Evolutionary conservation across 129 eudicot genomes (phyloP), one percentile per base, ranked within the genome.

Genomic region (Helichrysum umbraculigerum): DNA sequence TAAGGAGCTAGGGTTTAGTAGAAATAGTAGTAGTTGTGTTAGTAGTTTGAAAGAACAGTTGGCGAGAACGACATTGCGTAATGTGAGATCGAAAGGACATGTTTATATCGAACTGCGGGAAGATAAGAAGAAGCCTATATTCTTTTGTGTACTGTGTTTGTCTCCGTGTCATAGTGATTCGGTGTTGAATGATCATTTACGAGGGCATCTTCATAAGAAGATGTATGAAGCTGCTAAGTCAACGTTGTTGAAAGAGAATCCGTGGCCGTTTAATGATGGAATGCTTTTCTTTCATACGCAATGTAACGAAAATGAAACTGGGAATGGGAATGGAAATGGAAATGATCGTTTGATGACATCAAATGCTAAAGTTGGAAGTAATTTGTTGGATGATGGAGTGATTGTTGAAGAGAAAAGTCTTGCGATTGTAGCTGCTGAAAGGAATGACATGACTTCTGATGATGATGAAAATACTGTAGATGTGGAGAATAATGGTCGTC

Each of bases 231-330:
- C 88, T 77, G 99, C 97, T 15, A 85, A 89, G 77, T 85, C 88
- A 47, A 89, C 99, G 8, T 70, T 94, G 84, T 51, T 94, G 61
- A 92, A 88, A 65, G 78, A 86, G 7, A 94, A 91, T 63, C 99
- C 99, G 1, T 94, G 91, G 88, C 99, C 99, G 0, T 94, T 91
- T 76, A 82, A 84, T 80, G 99, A 94, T 68, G 99, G 99, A 57
- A 83, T 86, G 63, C 76, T 85, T 61, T 94, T 94, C 88, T 94
- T 94, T 66, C 84, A 83, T 72, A 34, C 37, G 0, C 37, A 34
- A 4, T 3, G 12, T 65, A 14, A 34, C 6, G 70, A 65, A 1
- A 44, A 22, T 32, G 33, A 34, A 47, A 15, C 7, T 4, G 2
- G 17, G 17, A 47, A 9, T 11, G 28, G 6, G 14, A 47, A 4